Base-by-base conservation (phyloP, 2,329 filamentous ascomycete species). In the Trichoderma oligosporum region DNA sequence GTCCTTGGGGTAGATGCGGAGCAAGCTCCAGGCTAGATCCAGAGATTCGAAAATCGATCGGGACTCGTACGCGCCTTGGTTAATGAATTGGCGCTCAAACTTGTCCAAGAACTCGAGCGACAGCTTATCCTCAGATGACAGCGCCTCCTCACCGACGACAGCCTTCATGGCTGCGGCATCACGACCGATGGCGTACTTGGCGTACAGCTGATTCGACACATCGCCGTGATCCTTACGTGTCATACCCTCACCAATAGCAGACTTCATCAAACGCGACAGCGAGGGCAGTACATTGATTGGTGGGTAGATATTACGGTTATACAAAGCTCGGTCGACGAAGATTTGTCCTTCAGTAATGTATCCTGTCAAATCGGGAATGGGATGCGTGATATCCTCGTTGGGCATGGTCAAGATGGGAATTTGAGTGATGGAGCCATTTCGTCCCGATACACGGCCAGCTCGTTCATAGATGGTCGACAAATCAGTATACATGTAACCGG, bases 401-500 rank as follows among this genome's bases (percentile, higher is more conserved):
- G 94, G 94, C 94, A 99, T 99, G 66, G 94, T 97, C 77, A 99
- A 76, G 73, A 99, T 99, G 60, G 94, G 94, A 68, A 99, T 97
- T 78, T 99, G 94, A 18, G 95, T 99, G 68, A 99, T 99, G 68
- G 94, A 99, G 60, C 95, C 94, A 70, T 97, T 97, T 67, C 95
- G 89, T 67, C 95, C 95, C 70, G 91, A 82, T 49, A 99, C 94
- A 88, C 94, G 94, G 70, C 94, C 94, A 66, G 94, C 94, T 79
- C 94, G 92, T 78, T 99, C 94, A 82, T 99, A 99, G 69, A 99
- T 97, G 71, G 94, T 99, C 60, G 94, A 97, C 86, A 99, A 89
- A 85, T 99, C 95, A 66, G 94, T 99, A 82, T 99, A 99, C 94
- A 99, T 99, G 83, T 99, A 99, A 89, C 94, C 94, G 54, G 94